These are phyloP conservation scores for Hura crepitans DNA, from an alignment of 441 rosid species.

Conservation along the genomic window DNA sequence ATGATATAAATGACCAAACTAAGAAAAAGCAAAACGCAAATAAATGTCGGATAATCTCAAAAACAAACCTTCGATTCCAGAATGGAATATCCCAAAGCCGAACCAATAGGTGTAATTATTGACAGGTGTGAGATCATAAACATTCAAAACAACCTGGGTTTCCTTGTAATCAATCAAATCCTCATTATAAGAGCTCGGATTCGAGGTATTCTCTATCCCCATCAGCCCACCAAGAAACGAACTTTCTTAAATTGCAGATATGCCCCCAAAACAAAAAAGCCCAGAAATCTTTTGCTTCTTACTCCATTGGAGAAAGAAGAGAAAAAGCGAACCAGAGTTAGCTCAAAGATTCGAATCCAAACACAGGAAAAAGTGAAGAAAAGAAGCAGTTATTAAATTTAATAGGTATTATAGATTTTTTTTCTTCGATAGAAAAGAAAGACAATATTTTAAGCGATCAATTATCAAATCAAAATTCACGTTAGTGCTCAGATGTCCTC, in stretches of 20 bases:
- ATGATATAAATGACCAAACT: neutral
- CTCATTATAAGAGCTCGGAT: conserved; percentile 25
- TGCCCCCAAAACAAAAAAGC: neutral
- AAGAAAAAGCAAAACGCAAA: neutral
- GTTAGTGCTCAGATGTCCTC: too few species aligned
- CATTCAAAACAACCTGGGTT: conserved; percentile 55
- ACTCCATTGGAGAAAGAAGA: too few species aligned
- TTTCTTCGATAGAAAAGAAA: too few species aligned
- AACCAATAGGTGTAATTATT: conserved; percentile 84
- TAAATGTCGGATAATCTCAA: neutral
- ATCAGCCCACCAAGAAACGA: conserved; percentile 19
- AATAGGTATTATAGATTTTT: too few species aligned
- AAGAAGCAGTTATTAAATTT: too few species aligned
- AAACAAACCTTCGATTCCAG: conserved; percentile 74
- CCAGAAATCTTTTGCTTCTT: too few species aligned
- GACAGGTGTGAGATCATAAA: conserved; percentile 85
- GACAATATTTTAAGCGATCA: too few species aligned
- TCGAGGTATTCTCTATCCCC: conserved; percentile 35
- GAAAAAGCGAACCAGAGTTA: too few species aligned
- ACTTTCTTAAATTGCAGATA: neutral
- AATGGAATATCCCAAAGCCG: conserved; percentile 92
- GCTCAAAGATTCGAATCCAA: too few species aligned
- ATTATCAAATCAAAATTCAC: too few species aligned
- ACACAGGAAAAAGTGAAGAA: too few species aligned
- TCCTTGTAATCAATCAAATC: conserved; percentile 17